Evolutionary conservation across 2,329 filamentous ascomycete genomes (phyloP).

Genomic region (Aspergillus candidus): DNA sequence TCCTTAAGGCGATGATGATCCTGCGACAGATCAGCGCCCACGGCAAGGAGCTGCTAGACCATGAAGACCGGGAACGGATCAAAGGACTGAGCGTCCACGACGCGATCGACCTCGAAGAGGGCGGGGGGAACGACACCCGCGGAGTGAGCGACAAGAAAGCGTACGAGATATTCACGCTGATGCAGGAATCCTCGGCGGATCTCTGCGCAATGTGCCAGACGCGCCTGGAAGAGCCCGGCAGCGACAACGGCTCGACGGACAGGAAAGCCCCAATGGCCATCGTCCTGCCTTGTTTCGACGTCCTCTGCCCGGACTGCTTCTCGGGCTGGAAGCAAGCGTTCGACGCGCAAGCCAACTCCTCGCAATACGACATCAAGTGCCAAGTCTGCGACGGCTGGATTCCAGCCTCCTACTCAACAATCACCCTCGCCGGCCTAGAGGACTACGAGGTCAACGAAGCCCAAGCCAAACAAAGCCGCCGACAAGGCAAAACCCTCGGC

Average conservation of each 20-base stretch:
- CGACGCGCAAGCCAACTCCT: conserved; percentile 39
- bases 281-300: conserved; percentile 82
- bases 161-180: conserved; percentile 77
- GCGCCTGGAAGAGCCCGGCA: conserved; percentile 51
- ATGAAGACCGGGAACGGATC: conserved; percentile 72
- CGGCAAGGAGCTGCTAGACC: conserved; percentile 81
- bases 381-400: conserved; percentile 62
- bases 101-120: conserved; percentile 82
- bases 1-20: conserved; percentile 83
- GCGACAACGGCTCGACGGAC: conserved; percentile 49
- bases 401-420: conserved; percentile 58
- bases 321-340: conserved; percentile 52
- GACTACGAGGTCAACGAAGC: conserved; percentile 51
- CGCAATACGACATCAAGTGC: conserved; percentile 50
- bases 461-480: conserved; percentile 48
- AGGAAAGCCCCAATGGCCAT: conserved; percentile 54
- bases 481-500: conserved; percentile 55
- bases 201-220: conserved; percentile 64
- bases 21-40: conserved; percentile 88
- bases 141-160: conserved; percentile 62
- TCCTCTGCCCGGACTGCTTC: conserved; percentile 73
- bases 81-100: conserved; percentile 77
- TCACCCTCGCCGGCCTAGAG: conserved; percentile 55
- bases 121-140: conserved; percentile 59
- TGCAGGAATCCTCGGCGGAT: conserved; percentile 75